A percentile compares a stretch with the other conserved stretches of the same genome.
Evolutionary conservation across 352 stramenopile species (phyloP).

Genomic region (Phytophthora capsici): DNA sequence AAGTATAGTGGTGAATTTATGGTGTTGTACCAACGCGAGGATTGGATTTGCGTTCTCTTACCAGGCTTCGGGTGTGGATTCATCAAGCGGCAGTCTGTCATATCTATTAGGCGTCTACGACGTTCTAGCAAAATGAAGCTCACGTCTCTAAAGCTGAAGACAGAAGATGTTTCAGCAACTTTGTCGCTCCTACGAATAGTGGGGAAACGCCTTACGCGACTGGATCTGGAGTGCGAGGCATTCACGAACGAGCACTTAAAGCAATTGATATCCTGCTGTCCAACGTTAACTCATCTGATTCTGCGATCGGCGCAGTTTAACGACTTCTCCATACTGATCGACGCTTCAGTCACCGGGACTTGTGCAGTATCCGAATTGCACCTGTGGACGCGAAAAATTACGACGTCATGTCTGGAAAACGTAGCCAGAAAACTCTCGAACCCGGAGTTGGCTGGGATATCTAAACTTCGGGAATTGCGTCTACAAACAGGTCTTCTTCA

Average conservation of each 20-base stretch:
- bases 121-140: neutral
- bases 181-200: slow-evolving; percentile 20
- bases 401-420: slow-evolving; percentile 15
- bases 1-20: slow-evolving; percentile 5
- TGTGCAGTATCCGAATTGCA: slow-evolving; percentile 20
- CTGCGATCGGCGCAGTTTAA: slow-evolving; percentile 14
- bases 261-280: slow-evolving; percentile 24
- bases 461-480: slow-evolving; percentile 13
- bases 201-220: slow-evolving; percentile 11
- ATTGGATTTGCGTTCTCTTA: slow-evolving; percentile 32
- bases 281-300: slow-evolving; percentile 17
- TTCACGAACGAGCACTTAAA: slow-evolving; percentile 20
- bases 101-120: slow-evolving; percentile 4
- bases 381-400: slow-evolving; percentile 18
- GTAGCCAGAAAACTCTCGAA: slow-evolving; percentile 16
- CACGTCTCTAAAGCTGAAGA: slow-evolving; percentile 20
- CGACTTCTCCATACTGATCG: slow-evolving; percentile 26
- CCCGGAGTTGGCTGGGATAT: slow-evolving; percentile 1
- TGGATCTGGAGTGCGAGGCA: slow-evolving; percentile 25
- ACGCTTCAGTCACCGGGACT: slow-evolving; percentile 13
- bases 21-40: slow-evolving; percentile 7
- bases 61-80: slow-evolving; percentile 30
- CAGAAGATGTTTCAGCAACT: slow-evolving; percentile 15
- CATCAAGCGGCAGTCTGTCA: slow-evolving; percentile 14
- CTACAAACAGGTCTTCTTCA: slow-evolving; percentile 19